Base-by-base conservation (phyloP, 2,329 filamentous ascomycete genomes). In the Pseudopithomyces chartarum region DNA sequence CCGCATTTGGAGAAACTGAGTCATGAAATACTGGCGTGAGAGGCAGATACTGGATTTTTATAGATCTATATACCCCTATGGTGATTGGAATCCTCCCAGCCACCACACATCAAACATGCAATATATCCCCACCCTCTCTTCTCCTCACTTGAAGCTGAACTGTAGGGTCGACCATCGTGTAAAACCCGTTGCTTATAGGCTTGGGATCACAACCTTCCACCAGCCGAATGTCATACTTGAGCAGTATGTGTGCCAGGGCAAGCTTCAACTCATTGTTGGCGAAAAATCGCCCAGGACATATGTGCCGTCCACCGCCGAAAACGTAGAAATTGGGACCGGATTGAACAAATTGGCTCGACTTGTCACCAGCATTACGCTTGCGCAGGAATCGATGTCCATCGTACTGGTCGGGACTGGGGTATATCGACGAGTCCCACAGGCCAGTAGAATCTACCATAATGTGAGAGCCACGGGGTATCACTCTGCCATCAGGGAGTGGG, bases 1-100 rank as follows among this genome's bases (percentile, higher is more conserved):
- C 52, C 80, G 85, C 68, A 83, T 88, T 64, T 89, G 86, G 86
- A 81, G 84, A 64, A 83, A 88, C 74, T 89, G 71, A 68, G 26
- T 3, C 3, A 26, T 13, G 22, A 17, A 2, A 17, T 42, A 15
- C 19, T 42, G 17, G 6, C 32, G 22, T 15, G 34, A 17, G 34
- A 53, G 39, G 33, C 26, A 36, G 15, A 40, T 48, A 45, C 15
- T 13, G 44, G 44, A 17, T 22, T 22, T 26, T 12, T 33, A 23
- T 36, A 44, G 39, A 40, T 32, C 48, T 33, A 44, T 42, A 42
- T 52, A 42, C 40, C 38, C 38, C 36, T 22, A n/a, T 29, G 26
- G 19, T 22, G 34, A 42, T 42, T 42, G 38, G 11, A 42, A 7
- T 17, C 4, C 8, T 42, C 17, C 38, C 26, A 29, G 8, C 8